Evolutionary conservation across 768 basidiomycete genomes (phyloP), one percentile per base, ranked within the genome.

Genomic region (Psilocybe cubensis): DNA sequence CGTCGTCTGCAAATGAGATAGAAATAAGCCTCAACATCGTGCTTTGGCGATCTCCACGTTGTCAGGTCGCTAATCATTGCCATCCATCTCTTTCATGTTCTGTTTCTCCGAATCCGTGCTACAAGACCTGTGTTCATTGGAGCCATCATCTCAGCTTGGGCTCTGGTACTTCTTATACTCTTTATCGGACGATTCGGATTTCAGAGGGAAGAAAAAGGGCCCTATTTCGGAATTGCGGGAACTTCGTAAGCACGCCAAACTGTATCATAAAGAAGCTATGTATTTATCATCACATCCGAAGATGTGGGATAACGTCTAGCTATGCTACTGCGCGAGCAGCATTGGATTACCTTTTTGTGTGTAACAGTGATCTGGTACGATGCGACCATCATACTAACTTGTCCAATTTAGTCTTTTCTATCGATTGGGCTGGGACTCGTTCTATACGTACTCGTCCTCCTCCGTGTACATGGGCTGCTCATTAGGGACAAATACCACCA

Each of bases 331-430:
- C 73, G 44, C 77, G 76, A 42, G 67, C 71, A 10, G 69, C 70
- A 47, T 62, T 79, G 18, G 80, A 81, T 63, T 82, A 81, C 61
- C 72, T 79, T 62, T 72, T 79, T 24, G 80, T 81, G 46, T 51
- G 75, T 68, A 40, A n/a, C 21, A 29, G 9, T 27, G 8, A 17
- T 25, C 14, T 8, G 28, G 14, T 25, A 5, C 9, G 25, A 46
- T 25, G 44, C 14, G 23, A 24, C 20, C 27, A 27, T 18, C 29
- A 21, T 18, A 8, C 18, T 49, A 9, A 21, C 8, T 17, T 21
- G 7, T 20, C 18, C 9, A 2, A 12, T 41, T 17, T 40, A 65
- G 63, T 47, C 56, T 18, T 57, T 62, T 28, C 5, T 60, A 20
- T 57, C 63, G 2, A 54, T 60, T 10, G 45, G 28, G 7, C 28